Conservation (phyloP, 768 basidiomycete genomes). For the Boletellus ananiceps region DNA sequence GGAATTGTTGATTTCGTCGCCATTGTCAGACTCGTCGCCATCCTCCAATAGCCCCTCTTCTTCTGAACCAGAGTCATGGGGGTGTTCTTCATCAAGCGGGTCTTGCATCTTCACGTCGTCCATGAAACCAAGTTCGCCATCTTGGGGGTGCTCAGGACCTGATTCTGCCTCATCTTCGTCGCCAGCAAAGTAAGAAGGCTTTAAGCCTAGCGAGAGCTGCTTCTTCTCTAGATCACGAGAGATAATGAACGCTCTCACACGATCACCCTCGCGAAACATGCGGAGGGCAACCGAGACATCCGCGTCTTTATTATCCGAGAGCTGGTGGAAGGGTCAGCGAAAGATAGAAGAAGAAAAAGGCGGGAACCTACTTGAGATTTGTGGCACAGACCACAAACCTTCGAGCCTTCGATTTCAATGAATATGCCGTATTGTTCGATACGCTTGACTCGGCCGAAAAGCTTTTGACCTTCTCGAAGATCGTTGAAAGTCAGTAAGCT, state of each 20-base stretch:
- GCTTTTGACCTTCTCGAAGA: slow-evolving; percentile 74
- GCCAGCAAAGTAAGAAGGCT: slow-evolving; percentile 79
- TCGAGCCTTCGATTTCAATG: slow-evolving; percentile 80
- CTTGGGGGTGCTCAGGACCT: slow-evolving; percentile 24
- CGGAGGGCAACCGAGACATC: slow-evolving; percentile 74
- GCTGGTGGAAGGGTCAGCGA: slow-evolving; percentile 38
- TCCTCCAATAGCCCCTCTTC: slow-evolving; percentile 19
- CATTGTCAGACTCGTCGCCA: slow-evolving; percentile 12
- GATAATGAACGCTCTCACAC: slow-evolving; percentile 73
- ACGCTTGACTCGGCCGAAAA: slow-evolving; percentile 73
- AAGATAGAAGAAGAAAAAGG: not conserved
- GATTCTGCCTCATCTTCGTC: slow-evolving; percentile 46
- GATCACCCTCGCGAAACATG: slow-evolving; percentile 83
- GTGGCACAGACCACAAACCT: slow-evolving; percentile 87
- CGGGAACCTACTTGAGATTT: slow-evolving; percentile 71
- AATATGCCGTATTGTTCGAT: slow-evolving; percentile 92
- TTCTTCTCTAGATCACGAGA: slow-evolving; percentile 72
- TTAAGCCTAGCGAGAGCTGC: slow-evolving; percentile 77
- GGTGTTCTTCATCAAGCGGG: slow-evolving; percentile 19
- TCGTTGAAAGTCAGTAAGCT: slow-evolving; percentile 44
- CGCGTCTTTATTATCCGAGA: slow-evolving; percentile 83
- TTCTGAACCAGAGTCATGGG: slow-evolving; percentile 7
- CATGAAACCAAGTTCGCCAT: slow-evolving; percentile 30
- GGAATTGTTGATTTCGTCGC: slow-evolving; percentile 2
- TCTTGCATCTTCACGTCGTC: slow-evolving; percentile 22